phyloP scores from a whole-genome alignment of 2,329 filamentous ascomycete genomes.

The Penicillium capsulatum region DNA sequence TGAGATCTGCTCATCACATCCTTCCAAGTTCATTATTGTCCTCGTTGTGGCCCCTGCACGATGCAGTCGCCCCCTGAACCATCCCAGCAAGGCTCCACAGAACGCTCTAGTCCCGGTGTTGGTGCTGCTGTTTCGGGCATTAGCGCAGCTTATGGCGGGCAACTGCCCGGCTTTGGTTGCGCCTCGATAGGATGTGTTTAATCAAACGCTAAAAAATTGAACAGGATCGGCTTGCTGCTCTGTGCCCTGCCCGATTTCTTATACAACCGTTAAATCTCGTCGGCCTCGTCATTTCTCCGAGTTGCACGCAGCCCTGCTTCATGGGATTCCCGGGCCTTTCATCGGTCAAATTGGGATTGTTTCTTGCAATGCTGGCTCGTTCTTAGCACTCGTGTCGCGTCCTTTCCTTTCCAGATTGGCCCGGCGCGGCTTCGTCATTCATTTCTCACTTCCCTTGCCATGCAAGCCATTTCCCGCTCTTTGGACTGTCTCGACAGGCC shows the following conservation, averaged over 20 bases:
- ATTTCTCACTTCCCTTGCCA: conserved; percentile 7
- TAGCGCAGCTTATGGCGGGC: conserved; percentile 9
- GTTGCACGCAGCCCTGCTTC: background rate
- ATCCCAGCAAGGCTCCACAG: conserved; percentile 15
- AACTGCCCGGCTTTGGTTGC: conserved; percentile 16
- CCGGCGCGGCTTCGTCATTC: conserved; percentile 11
- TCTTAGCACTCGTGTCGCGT: conserved; percentile 6
- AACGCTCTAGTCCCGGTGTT: conserved; percentile 22
- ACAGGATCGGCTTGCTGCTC: conserved; percentile 6
- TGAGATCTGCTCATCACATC: no score
- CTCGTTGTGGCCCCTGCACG: conserved; percentile 4
- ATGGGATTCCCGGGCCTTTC: conserved; percentile 2
- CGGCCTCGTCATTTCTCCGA: background rate
- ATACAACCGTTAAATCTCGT: background rate
- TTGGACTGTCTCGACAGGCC: conserved; percentile 5
- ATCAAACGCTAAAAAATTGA: conserved; percentile 4
- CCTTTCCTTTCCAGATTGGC: conserved; percentile 5
- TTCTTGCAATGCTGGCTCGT: conserved; percentile 6
- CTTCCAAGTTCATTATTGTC: no score
- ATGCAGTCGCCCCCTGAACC: conserved; percentile 10
- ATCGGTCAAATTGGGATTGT: background rate
- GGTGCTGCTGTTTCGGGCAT: conserved; percentile 7
- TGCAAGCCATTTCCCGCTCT: conserved; percentile 6
- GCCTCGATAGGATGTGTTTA: conserved; percentile 1
- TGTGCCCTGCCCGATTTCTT: conserved; percentile 7